Conservation (phyloP, 176 grass and related monocot genomes). For the Raddia guianensis region DNA sequence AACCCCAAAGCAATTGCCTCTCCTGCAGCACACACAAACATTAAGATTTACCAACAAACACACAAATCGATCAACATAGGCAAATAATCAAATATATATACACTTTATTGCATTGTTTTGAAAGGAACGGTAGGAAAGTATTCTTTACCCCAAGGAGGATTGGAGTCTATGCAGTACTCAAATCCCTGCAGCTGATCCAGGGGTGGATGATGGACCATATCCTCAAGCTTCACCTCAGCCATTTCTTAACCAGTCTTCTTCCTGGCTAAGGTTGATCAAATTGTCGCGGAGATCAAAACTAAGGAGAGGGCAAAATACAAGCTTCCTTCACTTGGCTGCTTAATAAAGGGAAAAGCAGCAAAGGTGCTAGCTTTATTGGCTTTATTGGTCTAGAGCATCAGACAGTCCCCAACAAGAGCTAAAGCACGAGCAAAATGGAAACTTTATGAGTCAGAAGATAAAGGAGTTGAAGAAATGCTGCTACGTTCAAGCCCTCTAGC, state of each 20-base stretch:
- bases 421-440: not conserved
- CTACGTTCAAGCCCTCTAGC: not conserved
- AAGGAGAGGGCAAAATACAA: not conserved
- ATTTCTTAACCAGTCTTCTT: slow-evolving; percentile 37
- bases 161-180: slow-evolving; percentile 99
- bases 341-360: not conserved
- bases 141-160: slow-evolving; percentile 77
- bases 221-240: slow-evolving; percentile 83
- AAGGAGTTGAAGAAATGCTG: not conserved
- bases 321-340: not conserved
- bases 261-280: not conserved
- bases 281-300: not conserved
- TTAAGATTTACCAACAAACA: slow-evolving; percentile 6
- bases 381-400: not conserved
- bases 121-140: too few species aligned
- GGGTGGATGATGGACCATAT: slow-evolving; percentile 66
- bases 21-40: slow-evolving; percentile 45
- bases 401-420: not conserved
- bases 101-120: not conserved
- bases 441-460: not conserved
- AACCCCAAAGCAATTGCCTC: slow-evolving; percentile 81
- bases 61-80: not conserved
- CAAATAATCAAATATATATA: not conserved
- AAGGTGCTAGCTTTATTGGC: not conserved
- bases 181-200: slow-evolving; percentile 94